A percentile compares a stretch with the other conserved stretches of the same genome.
These are phyloP conservation scores for Actinomucor elegans DNA, from an alignment of 371 early-diverging fungal species.

Conservation along the genomic window DNA sequence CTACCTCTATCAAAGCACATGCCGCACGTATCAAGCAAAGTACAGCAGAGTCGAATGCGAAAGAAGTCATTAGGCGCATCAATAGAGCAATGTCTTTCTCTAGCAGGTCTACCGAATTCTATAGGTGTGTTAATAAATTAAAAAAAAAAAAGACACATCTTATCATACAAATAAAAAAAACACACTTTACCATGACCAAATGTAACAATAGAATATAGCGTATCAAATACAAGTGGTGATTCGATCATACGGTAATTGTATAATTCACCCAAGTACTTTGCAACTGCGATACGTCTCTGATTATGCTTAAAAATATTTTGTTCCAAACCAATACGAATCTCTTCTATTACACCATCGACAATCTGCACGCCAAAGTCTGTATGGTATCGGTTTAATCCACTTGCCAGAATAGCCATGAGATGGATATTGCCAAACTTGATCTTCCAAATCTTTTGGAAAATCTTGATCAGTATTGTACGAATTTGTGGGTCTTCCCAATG, in stretches of 20 bases:
- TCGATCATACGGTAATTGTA: conserved; percentile 89
- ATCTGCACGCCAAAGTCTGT: conserved; percentile 85
- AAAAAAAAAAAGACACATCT: not conserved
- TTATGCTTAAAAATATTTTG: conserved; percentile 82
- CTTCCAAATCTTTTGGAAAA: conserved; percentile 91
- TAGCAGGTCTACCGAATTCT: conserved; percentile 76
- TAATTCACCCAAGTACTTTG: conserved; percentile 88
- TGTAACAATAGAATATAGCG: conserved; percentile 79
- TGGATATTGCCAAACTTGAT: conserved; percentile 86
- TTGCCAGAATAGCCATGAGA: conserved; percentile 78
- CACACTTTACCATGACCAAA: conserved; percentile 76
- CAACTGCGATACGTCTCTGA: conserved; percentile 82
- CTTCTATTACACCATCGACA: conserved; percentile 86
- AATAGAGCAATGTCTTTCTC: conserved; percentile 61
- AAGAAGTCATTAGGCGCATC: conserved; percentile 93
- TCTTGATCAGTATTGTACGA: conserved; percentile 36
- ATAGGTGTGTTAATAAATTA: conserved; percentile 12
- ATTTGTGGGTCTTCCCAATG: conserved; percentile 78
- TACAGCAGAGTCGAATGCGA: conserved; percentile 87
- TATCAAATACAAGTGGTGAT: conserved; percentile 77
- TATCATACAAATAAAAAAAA: not conserved
- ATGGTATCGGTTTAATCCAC: conserved; percentile 77
- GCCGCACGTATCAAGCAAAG: conserved; percentile 88
- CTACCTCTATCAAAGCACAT: conserved; percentile 76
- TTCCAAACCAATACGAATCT: conserved; percentile 88